Conservation (phyloP, 2,329 filamentous ascomycete genomes). For the Calonectria crousiana region DNA sequence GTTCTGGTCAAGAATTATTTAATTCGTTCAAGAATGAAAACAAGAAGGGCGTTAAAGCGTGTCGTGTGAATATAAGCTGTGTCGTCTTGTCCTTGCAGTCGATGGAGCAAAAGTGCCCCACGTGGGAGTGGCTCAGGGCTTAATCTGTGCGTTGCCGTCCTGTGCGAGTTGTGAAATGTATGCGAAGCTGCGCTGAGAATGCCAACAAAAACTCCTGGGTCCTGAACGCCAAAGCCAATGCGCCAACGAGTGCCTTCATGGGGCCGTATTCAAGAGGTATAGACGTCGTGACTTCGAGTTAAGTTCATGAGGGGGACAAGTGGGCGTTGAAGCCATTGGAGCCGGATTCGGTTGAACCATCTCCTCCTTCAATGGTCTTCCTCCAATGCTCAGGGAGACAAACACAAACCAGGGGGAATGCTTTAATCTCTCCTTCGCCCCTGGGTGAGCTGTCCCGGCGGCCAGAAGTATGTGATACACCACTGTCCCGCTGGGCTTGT, state of each 20-base stretch:
- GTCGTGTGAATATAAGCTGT: conserved; percentile 15
- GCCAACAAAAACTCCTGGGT: conserved; percentile 37
- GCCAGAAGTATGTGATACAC: conserved; percentile 85
- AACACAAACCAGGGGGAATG: conserved; percentile 96
- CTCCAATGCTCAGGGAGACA: conserved; percentile 96
- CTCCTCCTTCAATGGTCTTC: conserved; percentile 95
- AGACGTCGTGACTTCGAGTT: conserved; percentile 38
- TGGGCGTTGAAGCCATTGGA: conserved; percentile 55
- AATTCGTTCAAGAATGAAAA: conserved; percentile 28
- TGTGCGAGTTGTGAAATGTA: conserved; percentile 24
- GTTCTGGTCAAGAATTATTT: conserved; percentile 31
- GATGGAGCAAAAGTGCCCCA: conserved; percentile 13
- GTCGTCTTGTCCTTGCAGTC: neutral
- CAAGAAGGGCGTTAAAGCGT: conserved; percentile 24
- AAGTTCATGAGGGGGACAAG: conserved; percentile 43
- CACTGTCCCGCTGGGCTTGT: conserved; percentile 88
- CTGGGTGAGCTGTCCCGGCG: conserved; percentile 72
- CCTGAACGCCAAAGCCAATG: conserved; percentile 56
- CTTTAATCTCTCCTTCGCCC: conserved; percentile 87
- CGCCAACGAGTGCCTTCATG: conserved; percentile 37
- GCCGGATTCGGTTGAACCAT: conserved; percentile 76
- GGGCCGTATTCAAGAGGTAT: conserved; percentile 43
- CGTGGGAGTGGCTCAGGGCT: conserved; percentile 3
- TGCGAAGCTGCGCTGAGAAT: conserved; percentile 29
- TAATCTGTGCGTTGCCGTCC: conserved; percentile 17